These are phyloP conservation scores for Lycium barbarum DNA, from an alignment of 257 asterid genomes.

Conservation along the genomic window DNA sequence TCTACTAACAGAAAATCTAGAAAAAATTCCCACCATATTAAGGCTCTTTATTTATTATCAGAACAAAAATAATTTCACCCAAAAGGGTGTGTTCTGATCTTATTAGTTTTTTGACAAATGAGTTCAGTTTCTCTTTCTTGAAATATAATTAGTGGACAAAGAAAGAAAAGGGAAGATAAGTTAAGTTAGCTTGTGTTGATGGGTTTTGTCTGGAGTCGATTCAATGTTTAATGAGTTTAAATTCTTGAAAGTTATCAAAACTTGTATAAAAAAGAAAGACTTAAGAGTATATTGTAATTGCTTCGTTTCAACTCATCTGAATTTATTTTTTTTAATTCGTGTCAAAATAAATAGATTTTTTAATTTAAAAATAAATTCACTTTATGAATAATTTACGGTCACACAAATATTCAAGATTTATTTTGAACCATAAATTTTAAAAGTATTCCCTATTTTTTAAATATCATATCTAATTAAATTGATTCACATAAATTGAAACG, in stretches of 20 bases:
- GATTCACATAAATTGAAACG: too few relatives aligned
- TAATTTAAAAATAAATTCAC: too few relatives aligned
- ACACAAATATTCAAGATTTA: too few relatives aligned
- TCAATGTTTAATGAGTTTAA: not conserved
- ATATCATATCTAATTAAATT: too few relatives aligned
- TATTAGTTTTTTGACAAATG: not conserved
- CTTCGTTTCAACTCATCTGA: too few relatives aligned
- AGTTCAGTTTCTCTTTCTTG: slow-evolving; percentile 11
- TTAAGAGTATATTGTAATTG: not conserved
- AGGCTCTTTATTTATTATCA: not conserved
- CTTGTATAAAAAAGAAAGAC: too few relatives aligned
- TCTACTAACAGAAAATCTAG: slow-evolving; percentile 71
- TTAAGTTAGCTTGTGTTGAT: slow-evolving; percentile 28
- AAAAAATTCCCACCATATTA: slow-evolving; percentile 89
- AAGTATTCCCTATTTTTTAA: too few relatives aligned
- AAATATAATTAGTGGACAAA: not conserved
- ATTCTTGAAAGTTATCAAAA: not conserved
- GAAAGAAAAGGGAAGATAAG: not conserved
- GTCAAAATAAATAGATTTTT: too few relatives aligned
- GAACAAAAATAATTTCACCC: slow-evolving; percentile 5
- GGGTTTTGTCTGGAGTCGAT: slow-evolving; percentile 38
- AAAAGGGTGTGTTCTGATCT: slow-evolving; percentile 27
- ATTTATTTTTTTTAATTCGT: too few relatives aligned
- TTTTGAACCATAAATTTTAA: too few relatives aligned
- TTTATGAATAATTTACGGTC: too few relatives aligned